A percentile compares a stretch with the other conserved stretches of the same genome.
Conservation (phyloP, 805 yeast species). For the Spathaspora sp. region DNA sequence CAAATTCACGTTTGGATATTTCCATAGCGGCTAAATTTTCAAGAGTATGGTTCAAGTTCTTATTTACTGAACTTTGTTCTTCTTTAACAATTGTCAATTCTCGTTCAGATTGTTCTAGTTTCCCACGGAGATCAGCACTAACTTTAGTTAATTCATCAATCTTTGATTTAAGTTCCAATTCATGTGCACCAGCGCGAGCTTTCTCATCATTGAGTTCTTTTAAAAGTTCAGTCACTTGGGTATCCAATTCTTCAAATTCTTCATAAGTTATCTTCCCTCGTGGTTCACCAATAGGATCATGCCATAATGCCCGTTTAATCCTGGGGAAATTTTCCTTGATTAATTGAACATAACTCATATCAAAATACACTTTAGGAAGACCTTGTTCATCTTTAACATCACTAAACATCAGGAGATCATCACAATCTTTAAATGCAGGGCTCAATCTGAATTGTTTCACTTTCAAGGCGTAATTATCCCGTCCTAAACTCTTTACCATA, state of each 20-base stretch:
- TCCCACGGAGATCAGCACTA: constrained; percentile 11
- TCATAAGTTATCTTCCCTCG: constrained; percentile 61
- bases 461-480: constrained; percentile 71
- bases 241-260: constrained; percentile 45
- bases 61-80: constrained; percentile 16
- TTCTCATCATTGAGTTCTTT: constrained; percentile 20
- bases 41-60: constrained; percentile 17
- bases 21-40: constrained; percentile 21
- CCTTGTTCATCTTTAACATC: constrained; percentile 71
- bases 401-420: constrained; percentile 35
- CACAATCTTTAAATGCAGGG: constrained; percentile 50
- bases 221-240: constrained; percentile 25
- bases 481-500: constrained; percentile 70
- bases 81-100: constrained; percentile 18
- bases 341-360: constrained; percentile 56
- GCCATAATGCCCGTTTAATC: constrained; percentile 65
- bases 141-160: constrained; percentile 13
- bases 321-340: constrained; percentile 67
- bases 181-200: constrained; percentile 13
- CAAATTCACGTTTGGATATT: constrained; percentile 27
- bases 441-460: constrained; percentile 69
- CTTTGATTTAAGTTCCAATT: constrained; percentile 16
- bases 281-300: constrained; percentile 75
- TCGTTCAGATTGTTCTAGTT: constrained; percentile 8
- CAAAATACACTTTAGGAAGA: constrained; percentile 78